Evolutionary conservation across 495 filamentous ascomycete genomes (phyloP), one percentile per base, ranked within the genome.

Genomic region (Podospora pseudoanserina): DNA sequence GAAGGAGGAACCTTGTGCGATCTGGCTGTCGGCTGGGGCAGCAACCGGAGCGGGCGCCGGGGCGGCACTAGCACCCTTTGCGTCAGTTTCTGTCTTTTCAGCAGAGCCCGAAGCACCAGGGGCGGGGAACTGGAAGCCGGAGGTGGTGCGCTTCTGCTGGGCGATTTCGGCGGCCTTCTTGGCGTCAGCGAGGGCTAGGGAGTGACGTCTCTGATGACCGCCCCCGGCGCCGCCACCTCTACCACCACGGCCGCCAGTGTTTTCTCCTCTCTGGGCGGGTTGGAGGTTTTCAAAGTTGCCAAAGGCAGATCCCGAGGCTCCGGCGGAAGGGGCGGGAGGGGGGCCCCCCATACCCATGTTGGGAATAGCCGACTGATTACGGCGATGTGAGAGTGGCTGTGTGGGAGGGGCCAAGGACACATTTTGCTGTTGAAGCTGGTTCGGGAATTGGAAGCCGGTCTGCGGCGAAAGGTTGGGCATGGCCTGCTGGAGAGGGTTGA

Each of bases 161-260:
- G 95, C 95, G 20, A 97, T 78, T 77, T 99, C 95, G 58, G 95
- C 95, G 32, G 96, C 96, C 81, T 97, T 97, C 84, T 97, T 98
- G 30, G 95, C 95, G 78, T 99, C 95, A 4, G 94, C 92, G 65
- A 99, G 80, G 60, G 93, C 96, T 65, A 99, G 86, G 20, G 95
- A 99, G 79, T 99, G 95, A 77, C 95, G 91, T 70, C 95, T 89
- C 78, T 95, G 91, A 77, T 99, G 95, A 62, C 94, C 95, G 66
- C 88, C 86, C 61, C 88, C 90, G 58, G 83, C 28, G 61, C 28
- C 81, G 53, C 81, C 80, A 70, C 93, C 93, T 70, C 94, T 88
- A 65, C 91, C 89, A 69, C 94, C 91, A 66, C 92, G 88, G 66
- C 88, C 86, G 66, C 82, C 80, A 63, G 83, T 79, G 74, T 90